Evolutionary conservation across 257 asterid species (phyloP).

Genomic region (Cruciata laevipes): DNA sequence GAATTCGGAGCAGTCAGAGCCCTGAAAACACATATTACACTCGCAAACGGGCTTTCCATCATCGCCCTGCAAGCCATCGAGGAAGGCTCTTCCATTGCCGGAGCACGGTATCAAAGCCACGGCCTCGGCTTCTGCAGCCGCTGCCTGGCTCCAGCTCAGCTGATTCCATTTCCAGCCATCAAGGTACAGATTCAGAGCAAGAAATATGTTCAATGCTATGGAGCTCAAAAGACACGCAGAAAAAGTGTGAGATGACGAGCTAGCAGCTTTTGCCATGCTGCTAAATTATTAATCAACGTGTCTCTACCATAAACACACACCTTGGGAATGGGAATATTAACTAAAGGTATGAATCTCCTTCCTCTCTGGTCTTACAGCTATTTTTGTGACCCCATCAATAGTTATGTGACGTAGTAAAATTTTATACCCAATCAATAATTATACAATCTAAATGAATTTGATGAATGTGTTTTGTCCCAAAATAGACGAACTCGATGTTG

Average conservation of each 20-base stretch:
- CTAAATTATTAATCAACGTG: not conserved
- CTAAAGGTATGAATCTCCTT: no score
- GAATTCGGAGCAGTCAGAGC: conserved; percentile 43
- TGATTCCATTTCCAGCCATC: conserved; percentile 8
- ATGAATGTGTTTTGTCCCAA: no score
- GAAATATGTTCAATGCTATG: conserved; percentile 26
- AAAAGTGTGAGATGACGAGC: not conserved
- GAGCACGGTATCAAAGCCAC: conserved; percentile 45
- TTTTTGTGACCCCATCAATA: no score
- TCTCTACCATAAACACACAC: not conserved
- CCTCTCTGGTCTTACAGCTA: no score
- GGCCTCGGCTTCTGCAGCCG: conserved; percentile 62
- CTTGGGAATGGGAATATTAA: no score
- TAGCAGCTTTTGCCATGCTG: not conserved
- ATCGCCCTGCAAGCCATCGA: conserved; percentile 30
- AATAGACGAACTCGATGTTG: no score
- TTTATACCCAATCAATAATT: no score
- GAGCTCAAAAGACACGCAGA: conserved; percentile 30
- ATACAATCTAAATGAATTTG: no score
- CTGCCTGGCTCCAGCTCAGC: conserved; percentile 49
- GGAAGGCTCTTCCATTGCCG: conserved; percentile 57
- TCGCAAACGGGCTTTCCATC: conserved; percentile 50
- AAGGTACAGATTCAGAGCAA: not conserved
- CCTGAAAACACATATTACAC: conserved; percentile 55
- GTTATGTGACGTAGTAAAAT: no score